Base-by-base conservation (phyloP, 305 asterid species). In the Monarda citriodora region DNA sequence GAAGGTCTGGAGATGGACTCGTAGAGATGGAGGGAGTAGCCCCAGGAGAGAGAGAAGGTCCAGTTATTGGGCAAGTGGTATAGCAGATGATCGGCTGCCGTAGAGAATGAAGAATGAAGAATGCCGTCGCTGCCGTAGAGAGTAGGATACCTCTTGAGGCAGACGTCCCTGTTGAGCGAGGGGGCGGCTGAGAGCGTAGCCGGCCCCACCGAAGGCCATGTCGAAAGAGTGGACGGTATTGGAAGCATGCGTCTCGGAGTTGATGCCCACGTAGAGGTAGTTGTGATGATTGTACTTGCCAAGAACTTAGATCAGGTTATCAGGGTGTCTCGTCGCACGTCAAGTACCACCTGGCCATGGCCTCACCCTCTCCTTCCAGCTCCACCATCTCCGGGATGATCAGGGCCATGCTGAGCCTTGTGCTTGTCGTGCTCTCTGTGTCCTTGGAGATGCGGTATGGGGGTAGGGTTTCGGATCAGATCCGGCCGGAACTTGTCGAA, bases 101-200 rank as follows among this genome's bases (percentile, higher is more conserved):
- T n/a, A n/a, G n/a, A n/a, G n/a, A n/a, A n/a, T n/a, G n/a, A n/a
- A 4, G 82, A 69, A 38, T 67, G 74, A 38, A 79, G n/a, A 16
- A 81, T 70, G 7, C 65, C 78, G 55, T 83, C 87, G 58, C 87
- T 73, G 0, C 82, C 77, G 64, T 31, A 62, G 42, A 70, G 7
- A 64, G 45, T 38, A 25, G 84, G 76, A 59, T 82, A 80, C 37
- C 82, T 73, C 55, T 75, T 73, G 38, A 83, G 65, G 65, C 87
- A 80, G 20, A 51, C 20, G 54, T 79, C 87, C 80, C 72, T 57
- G 60, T 77, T 77, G 16, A 4, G 86, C 89, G 17, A 79, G 64
- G 20, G 90, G 89, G 61, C 77, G 77, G 56, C 90, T 80, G 26
- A 80, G 64, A 9, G 82, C 84, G 61, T 68, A 83, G 25, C 87